phyloP scores from a whole-genome alignment of 2,329 filamentous ascomycete species.

The Zalaria obscura region DNA sequence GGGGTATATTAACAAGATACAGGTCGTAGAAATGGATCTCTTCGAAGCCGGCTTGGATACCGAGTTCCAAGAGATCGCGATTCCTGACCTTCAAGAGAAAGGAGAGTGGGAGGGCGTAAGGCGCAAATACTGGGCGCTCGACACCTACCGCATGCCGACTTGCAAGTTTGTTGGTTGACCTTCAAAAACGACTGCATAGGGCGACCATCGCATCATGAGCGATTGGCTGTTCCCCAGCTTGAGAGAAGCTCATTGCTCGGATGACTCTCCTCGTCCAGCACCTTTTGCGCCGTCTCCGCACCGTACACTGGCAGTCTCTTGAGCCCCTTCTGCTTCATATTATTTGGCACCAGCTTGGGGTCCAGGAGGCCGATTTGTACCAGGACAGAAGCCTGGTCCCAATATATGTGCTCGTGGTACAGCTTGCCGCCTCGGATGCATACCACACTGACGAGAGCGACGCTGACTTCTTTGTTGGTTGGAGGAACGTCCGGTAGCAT shows the following conservation, averaged over 20 bases:
- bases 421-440: conserved; percentile 37
- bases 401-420: conserved; percentile 43
- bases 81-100: conserved; percentile 55
- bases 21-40: conserved; percentile 74
- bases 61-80: conserved; percentile 66
- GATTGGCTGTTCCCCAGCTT: conserved; percentile 13
- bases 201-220: not conserved
- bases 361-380: conserved; percentile 42
- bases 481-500: conserved; percentile 42
- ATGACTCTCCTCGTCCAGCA: conserved; percentile 24
- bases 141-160: conserved; percentile 59
- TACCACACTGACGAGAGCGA: conserved; percentile 42
- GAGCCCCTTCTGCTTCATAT: conserved; percentile 25
- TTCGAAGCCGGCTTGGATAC: conserved; percentile 81
- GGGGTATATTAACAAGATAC: conserved; percentile 2
- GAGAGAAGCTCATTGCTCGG: conserved; percentile 26
- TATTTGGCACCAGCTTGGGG: conserved; percentile 35
- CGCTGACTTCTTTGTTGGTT: conserved; percentile 40
- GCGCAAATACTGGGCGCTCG: conserved; percentile 78
- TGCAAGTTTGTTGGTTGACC: conserved; percentile 58
- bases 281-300: conserved; percentile 25
- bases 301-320: conserved; percentile 26
- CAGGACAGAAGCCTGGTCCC: conserved; percentile 45
- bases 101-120: conserved; percentile 82
- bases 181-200: too few relatives aligned